These are phyloP conservation scores for Xylaria sp. DNA, from an alignment of 2,329 filamentous ascomycete species.

Conservation along the genomic window DNA sequence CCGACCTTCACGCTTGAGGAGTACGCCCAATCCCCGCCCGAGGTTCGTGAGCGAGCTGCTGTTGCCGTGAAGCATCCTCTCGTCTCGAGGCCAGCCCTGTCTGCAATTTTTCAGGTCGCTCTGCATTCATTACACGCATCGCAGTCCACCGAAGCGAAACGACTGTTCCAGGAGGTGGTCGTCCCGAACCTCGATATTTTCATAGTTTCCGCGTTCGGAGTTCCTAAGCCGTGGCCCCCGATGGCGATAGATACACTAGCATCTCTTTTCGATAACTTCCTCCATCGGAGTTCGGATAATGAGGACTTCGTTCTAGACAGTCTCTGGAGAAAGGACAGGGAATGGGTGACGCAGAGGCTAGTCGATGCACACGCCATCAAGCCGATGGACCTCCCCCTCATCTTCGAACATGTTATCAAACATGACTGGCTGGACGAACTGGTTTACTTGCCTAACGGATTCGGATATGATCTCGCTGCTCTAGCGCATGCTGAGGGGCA, in stretches of 20 bases:
- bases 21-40: conserved; percentile 52
- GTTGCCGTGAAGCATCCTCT: conserved; percentile 81
- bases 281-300: conserved; percentile 75
- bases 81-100: conserved; percentile 83
- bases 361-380: conserved; percentile 74
- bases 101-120: conserved; percentile 67
- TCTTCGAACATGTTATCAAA: conserved; percentile 78
- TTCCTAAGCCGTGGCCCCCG: conserved; percentile 75
- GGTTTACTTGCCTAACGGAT: conserved; percentile 76
- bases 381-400: conserved; percentile 66
- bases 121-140: conserved; percentile 64
- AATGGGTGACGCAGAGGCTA: conserved; percentile 82
- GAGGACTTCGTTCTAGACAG: conserved; percentile 90
- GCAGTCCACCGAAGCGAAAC: conserved; percentile 64
- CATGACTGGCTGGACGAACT: conserved; percentile 85
- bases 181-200: conserved; percentile 78
- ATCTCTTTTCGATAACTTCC: conserved; percentile 80
- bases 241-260: conserved; percentile 76
- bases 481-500: conserved; percentile 78
- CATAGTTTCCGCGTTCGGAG: conserved; percentile 75
- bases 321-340: conserved; percentile 86
- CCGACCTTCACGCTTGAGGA: conserved; percentile 71
- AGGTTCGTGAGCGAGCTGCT: conserved; percentile 55
- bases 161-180: conserved; percentile 68
- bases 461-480: conserved; percentile 85